Base-by-base conservation (phyloP, 306 rosid species). In the Prinsepia uniflora region DNA sequence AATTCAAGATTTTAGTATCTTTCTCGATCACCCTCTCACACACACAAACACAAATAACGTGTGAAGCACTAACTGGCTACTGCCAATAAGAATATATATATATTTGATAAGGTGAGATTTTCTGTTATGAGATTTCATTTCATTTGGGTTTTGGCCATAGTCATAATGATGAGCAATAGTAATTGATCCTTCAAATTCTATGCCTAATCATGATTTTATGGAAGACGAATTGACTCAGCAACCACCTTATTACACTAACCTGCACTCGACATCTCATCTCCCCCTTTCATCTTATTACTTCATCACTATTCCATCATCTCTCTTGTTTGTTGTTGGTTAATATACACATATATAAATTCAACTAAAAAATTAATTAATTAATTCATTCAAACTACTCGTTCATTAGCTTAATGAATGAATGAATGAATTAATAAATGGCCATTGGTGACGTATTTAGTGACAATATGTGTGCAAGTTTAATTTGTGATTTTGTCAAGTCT, bases 181-280 rank as follows among this genome's bases (percentile, higher is more conserved):
- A n/a, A 11, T 65, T 49, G 49, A 19, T 49, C 42, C 73, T n/a
- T 39, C 53, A 49, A 53, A 70, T 80, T 71, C 76, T 17, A 59
- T 40, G 42, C 54, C 72, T 76, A 81, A 76, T 76, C 72, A 81
- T 81, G 72, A 59, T 10, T 30, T 42, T 72, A 59, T 30, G 52
- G 68, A 77, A 67, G 72, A 70, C 75, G 62, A 76, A 72, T 81
- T 67, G 84, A 81, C 74, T n/a, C 15, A 39, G 46, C 81, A 81
- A 81, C 84, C 59, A 81, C 81, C 72, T 63, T 72, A n/a, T n/a
- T n/a, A 67, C 74, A 76, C 84, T 81, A 68, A 81, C 84, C 78
- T 76, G 69, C 84, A 72, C 77, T 80, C 20, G 75, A 71, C 75
- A 58, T 71, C 75, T 71, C 66, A 71, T 57, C 74, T 71, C 49